Evolutionary conservation across 345 rosid species (phyloP).

Genomic region (Brassica cretica): DNA sequence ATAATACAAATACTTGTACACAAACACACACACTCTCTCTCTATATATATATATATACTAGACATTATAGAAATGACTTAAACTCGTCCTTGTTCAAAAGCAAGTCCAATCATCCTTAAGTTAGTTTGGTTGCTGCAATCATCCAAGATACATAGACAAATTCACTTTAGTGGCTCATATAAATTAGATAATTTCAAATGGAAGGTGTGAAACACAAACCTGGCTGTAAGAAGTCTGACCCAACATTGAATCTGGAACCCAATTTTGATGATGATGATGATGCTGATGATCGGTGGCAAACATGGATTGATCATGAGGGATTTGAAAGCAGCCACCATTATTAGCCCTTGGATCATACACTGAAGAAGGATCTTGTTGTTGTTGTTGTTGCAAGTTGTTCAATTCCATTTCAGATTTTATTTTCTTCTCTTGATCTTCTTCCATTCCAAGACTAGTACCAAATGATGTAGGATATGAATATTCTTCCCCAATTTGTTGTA

Average conservation of each 20-base stretch:
- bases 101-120: slow-evolving; percentile 15
- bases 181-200: not conserved
- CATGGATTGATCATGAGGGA: slow-evolving; percentile 51
- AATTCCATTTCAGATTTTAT: slow-evolving; percentile 50
- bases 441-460: slow-evolving; percentile 34
- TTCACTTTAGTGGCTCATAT: slow-evolving; percentile 19
- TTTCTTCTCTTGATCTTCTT: slow-evolving; percentile 48
- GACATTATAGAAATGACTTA: not conserved
- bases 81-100: slow-evolving; percentile 27
- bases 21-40: not conserved
- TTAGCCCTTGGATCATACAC: slow-evolving; percentile 46
- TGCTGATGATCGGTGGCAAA: slow-evolving; percentile 22
- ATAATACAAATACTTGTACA: slow-evolving; percentile 16
- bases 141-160: slow-evolving; percentile 10
- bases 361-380: slow-evolving; percentile 40
- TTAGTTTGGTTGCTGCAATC: slow-evolving; percentile 39
- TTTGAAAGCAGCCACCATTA: slow-evolving; percentile 44
- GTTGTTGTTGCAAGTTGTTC: slow-evolving; percentile 44
- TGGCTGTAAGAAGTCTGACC: slow-evolving; percentile 61
- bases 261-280: slow-evolving; percentile 28
- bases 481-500: slow-evolving; percentile 58
- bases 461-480: slow-evolving; percentile 39
- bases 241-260: slow-evolving; percentile 57
- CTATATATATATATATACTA: not conserved
- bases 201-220: slow-evolving; percentile 43